Evolutionary conservation across 2,329 filamentous ascomycete species (phyloP), one percentile per base, ranked within the genome.

Genomic region (Alternaria arbusti): DNA sequence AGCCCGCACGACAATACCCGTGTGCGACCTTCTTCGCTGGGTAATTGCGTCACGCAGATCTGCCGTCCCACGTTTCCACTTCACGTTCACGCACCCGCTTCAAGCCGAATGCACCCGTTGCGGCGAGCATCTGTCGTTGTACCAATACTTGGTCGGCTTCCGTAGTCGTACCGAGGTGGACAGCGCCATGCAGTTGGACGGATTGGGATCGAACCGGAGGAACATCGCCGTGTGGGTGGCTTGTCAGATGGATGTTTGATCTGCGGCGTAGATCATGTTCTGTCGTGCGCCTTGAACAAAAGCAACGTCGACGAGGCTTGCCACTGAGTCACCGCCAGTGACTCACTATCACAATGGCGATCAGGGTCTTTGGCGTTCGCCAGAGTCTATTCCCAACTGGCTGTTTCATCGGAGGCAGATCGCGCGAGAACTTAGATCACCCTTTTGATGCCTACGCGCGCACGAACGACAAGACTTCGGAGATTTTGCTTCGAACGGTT

Each of bases 51-150:
- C 59, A 47, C 50, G 54, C 54, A 51, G 26, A 54, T 51, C 62
- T 65, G 62, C 54, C 59, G 59, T 62, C 59, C 54, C 50, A 62
- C 55, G 45, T 59, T 47, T 51, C 62, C 47, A 32, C n/a, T 49
- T 47, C 46, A 23, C 44, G 10, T 54, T 28, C 32, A 45, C 50
- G n/a, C 40, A 54, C 28, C 45, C 28, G 46, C 51, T 40, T 52
- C 25, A 26, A 51, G 59, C 59, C 36, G 32, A 30, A 30, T 22
- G 36, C 44, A 17, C 46, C 36, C 23, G 20, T 57, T 57, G 28
- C 47, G 28, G 20, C 59, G 28, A 45, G 22, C 51, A 44, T 51
- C 32, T 25, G 25, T 25, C 32, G 59, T 64, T 61, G 54, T 59
- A 64, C 58, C 59, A 61, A 64, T 64, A 61, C 45, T 62, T 45